Percentiles rank a stretch among this genome's conserved stretches.
Evolutionary conservation across 148 eudicot genomes (phyloP).

Genomic region (Rhododendron ovatum): DNA sequence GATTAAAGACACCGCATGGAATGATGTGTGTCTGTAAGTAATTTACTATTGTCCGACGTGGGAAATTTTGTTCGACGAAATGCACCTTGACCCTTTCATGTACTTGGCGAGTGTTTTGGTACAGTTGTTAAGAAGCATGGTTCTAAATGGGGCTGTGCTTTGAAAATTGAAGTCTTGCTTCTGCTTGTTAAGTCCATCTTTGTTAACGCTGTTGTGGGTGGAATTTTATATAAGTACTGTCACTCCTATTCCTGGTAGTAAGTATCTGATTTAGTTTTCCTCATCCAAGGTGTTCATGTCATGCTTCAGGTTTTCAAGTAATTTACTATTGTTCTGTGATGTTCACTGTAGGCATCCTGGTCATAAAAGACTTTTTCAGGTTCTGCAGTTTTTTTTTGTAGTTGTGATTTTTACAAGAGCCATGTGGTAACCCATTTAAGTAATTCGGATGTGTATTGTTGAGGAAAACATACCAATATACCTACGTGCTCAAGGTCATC

Average conservation of each 20-base stretch:
- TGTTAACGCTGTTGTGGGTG: background rate
- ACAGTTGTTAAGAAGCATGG: slow-evolving; percentile 1
- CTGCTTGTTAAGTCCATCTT: background rate
- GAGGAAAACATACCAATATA: background rate
- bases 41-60: background rate
- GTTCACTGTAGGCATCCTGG: background rate
- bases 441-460: background rate
- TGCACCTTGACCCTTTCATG: background rate
- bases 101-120: background rate
- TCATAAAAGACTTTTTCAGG: background rate
- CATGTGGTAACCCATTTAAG: background rate
- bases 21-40: background rate
- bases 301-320: background rate
- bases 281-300: background rate
- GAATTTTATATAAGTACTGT: background rate
- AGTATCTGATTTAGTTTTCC: background rate
- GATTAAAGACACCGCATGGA: background rate
- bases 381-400: background rate
- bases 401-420: background rate
- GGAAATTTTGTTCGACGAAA: background rate
- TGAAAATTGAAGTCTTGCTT: background rate
- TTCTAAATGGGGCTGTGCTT: background rate
- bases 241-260: background rate
- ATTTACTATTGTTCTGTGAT: background rate
- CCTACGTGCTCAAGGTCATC: background rate